Evolutionary conservation across 2,329 filamentous ascomycete species (phyloP).

Genomic region (Pseudogymnoascus sp.): DNA sequence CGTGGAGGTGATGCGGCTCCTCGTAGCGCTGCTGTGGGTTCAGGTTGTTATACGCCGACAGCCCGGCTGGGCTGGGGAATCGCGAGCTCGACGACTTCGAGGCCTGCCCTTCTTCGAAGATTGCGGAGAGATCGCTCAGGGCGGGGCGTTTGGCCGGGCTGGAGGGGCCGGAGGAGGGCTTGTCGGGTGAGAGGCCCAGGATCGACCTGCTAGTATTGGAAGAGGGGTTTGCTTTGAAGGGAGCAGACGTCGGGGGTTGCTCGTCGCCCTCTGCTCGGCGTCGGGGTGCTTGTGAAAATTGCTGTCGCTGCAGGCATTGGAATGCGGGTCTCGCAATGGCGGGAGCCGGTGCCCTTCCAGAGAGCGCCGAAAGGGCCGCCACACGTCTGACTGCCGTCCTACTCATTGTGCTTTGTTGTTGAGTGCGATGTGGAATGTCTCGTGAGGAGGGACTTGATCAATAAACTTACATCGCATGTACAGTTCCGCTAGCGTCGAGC

Average conservation of each 20-base stretch:
- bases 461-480: slow-evolving; percentile 14
- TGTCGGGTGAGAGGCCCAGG: not conserved
- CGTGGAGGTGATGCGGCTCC: slow-evolving; percentile 76
- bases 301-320: slow-evolving; percentile 16
- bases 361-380: slow-evolving; percentile 23
- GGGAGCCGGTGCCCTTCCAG: slow-evolving; percentile 12
- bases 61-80: slow-evolving; percentile 9
- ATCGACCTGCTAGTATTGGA: not conserved
- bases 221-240: not conserved
- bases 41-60: slow-evolving; percentile 12
- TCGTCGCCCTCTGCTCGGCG: not conserved
- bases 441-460: slow-evolving; percentile 10
- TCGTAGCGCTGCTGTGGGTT: slow-evolving; percentile 29
- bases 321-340: slow-evolving; percentile 11
- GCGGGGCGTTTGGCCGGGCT: not conserved
- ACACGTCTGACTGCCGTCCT: slow-evolving; percentile 23
- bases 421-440: slow-evolving; percentile 2
- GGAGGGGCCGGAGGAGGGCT: not conserved
- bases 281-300: not conserved
- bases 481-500: slow-evolving; percentile 21
- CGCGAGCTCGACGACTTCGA: not conserved
- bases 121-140: not conserved
- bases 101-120: slow-evolving; percentile 8
- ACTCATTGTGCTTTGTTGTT: slow-evolving; percentile 23
- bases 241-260: not conserved